Evolutionary conservation across 495 filamentous ascomycete genomes (phyloP), one percentile per base, ranked within the genome.

Genomic region (Aspergillus ostianus): DNA sequence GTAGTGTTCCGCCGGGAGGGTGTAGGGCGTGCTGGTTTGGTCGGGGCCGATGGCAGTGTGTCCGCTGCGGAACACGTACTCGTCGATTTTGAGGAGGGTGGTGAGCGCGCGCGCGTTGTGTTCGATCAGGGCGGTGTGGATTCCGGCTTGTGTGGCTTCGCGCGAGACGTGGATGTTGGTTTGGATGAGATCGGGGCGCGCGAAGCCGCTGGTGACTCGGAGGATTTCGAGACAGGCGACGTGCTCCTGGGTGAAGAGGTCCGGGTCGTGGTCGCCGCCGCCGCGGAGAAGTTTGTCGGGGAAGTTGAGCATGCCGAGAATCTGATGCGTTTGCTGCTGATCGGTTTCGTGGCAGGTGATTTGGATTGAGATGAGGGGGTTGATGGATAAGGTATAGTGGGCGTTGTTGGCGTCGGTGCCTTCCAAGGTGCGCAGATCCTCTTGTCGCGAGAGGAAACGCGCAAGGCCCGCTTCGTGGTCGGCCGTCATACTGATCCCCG

Each of bases 41-140:
- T 21, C 19, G 6, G 41, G 19, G 19, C 18, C 32, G 36, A 26
- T 21, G 18, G 30, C 2, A 21, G 47, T 51, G 45, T 56, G 58
- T 5, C 65, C 51, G 41, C 44, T 54, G 36, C 73, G 76, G 57
- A 63, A 64, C n/a, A 62, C 17, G 50, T 60, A 73, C 55, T 80
- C 73, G 56, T 80, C 74, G 15, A 79, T 60, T 53, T 76, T 78
- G 56, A 78, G 73, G 7, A 79, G 67, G 6, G 60, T 66, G n/a
- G 59, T 23, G 3, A 79, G 62, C 0, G 73, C 76, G 15, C 57
- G 32, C 36, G 50, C 45, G 29, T 80, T 73, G 27, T 67, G 58
- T 2, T 65, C 58, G 9, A 59, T 44, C 19, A 80, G 65, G 2
- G 77, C 75, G 0, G 61, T 68, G 17, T 62, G 61, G 47, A 80